Percentiles rank a stretch among this genome's conserved stretches.
These are phyloP conservation scores for Acorus calamus DNA, from an alignment of 106 monocot genomes.

Conservation along the genomic window DNA sequence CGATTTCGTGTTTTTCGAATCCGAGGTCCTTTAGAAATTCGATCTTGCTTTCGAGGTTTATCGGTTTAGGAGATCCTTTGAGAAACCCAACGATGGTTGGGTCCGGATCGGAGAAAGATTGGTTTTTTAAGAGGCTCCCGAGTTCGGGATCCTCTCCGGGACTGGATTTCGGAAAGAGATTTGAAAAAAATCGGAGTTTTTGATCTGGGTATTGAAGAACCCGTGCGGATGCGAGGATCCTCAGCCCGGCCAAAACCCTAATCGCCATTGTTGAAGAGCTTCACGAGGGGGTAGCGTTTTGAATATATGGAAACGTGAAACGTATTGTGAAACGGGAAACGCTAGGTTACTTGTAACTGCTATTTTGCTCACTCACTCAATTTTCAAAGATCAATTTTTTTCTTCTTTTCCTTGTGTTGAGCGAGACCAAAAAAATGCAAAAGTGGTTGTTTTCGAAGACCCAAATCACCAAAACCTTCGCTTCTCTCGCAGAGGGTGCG, in stretches of 20 bases:
- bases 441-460: too few species aligned
- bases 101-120: slow-evolving; percentile 12
- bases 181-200: slow-evolving; percentile 20
- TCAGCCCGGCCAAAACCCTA: slow-evolving; percentile 17
- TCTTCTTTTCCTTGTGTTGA: too few species aligned
- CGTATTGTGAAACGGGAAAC: too few species aligned
- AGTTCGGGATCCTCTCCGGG: neutral
- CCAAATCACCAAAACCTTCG: too few species aligned
- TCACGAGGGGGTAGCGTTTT: too few species aligned
- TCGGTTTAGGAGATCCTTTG: slow-evolving; percentile 16
- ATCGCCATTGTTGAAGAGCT: slow-evolving; percentile 5
- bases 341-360: too few species aligned
- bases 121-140: neutral
- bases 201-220: neutral
- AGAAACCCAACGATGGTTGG: slow-evolving; percentile 18
- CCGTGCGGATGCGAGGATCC: slow-evolving; percentile 5
- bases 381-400: too few species aligned
- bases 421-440: too few species aligned
- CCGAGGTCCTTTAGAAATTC: slow-evolving; percentile 28
- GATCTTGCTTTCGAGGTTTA: slow-evolving; percentile 15
- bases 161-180: neutral
- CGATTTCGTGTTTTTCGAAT: slow-evolving; percentile 24
- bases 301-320: too few species aligned
- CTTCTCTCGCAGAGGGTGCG: too few species aligned
- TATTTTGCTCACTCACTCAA: too few species aligned